These are phyloP conservation scores for Paspalum vaginatum DNA, from an alignment of 176 grass and related monocot species.

Conservation along the genomic window DNA sequence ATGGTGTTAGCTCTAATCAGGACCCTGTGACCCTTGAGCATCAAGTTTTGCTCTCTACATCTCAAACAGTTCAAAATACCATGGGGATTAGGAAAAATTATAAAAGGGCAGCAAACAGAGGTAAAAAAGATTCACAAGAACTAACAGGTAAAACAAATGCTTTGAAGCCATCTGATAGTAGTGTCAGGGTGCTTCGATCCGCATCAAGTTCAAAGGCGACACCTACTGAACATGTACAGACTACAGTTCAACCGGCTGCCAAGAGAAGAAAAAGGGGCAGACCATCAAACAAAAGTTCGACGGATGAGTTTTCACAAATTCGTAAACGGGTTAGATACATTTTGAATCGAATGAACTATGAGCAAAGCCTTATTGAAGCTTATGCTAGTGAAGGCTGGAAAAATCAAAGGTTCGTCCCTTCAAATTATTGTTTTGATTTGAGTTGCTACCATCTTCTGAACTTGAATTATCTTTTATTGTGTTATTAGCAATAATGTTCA, in stretches of 20 bases:
- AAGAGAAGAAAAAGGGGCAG: slow-evolving; percentile 39
- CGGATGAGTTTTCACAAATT: slow-evolving; percentile 53
- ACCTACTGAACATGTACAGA: slow-evolving; percentile 39
- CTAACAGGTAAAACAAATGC: slow-evolving; percentile 35
- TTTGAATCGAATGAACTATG: slow-evolving; percentile 84
- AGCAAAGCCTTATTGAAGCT: slow-evolving; percentile 89
- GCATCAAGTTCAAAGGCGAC: slow-evolving; percentile 33
- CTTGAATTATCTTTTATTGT: slow-evolving; percentile 10
- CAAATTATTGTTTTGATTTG: slow-evolving; percentile 32
- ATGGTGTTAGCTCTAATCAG: slow-evolving; percentile 35
- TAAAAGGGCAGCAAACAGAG: slow-evolving; percentile 47
- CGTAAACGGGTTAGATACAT: slow-evolving; percentile 67
- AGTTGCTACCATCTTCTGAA: slow-evolving; percentile 24
- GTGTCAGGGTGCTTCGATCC: slow-evolving; percentile 54
- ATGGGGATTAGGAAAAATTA: slow-evolving; percentile 45
- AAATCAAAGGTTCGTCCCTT: slow-evolving; percentile 64
- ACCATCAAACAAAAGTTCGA: slow-evolving; percentile 31
- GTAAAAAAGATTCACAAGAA: slow-evolving; percentile 43
- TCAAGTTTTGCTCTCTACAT: slow-evolving; percentile 37
- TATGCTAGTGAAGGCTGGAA: slow-evolving; percentile 91
- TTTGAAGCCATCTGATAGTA: slow-evolving; percentile 60
- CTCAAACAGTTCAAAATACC: slow-evolving; percentile 25
- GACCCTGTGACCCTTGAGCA: slow-evolving; percentile 28
- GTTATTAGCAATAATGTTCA: background rate
- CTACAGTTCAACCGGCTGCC: slow-evolving; percentile 27